phyloP scores from a whole-genome alignment of 768 basidiomycete species.

The Tricholoma matsutake region DNA sequence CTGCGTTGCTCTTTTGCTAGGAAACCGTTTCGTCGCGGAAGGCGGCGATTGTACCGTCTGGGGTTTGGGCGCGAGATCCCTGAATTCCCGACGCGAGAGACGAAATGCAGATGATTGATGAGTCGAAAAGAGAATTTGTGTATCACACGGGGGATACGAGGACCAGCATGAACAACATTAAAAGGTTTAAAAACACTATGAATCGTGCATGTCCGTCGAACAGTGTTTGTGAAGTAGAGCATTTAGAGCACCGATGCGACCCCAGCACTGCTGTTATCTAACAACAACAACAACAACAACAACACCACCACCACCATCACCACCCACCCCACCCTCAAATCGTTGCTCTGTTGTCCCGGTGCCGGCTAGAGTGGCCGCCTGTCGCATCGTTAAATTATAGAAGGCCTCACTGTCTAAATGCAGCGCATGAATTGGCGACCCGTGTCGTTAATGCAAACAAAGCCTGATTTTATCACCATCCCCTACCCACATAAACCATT shows the following conservation, averaged over 20 bases:
- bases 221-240: conserved; percentile 1
- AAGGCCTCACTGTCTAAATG: too few species aligned
- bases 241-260: conserved; percentile 2
- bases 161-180: background rate
- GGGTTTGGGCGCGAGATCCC: conserved; percentile 17
- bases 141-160: background rate
- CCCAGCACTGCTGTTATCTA: conserved; percentile 4
- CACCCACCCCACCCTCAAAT: too few species aligned
- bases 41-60: conserved; percentile 1
- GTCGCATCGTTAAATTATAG: too few species aligned
- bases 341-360: too few species aligned
- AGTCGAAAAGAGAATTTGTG: background rate
- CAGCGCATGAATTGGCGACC: too few species aligned
- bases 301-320: too few species aligned
- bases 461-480: too few species aligned
- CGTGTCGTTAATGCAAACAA: too few species aligned
- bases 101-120: background rate
- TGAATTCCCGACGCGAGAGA: conserved; percentile 11
- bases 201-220: background rate
- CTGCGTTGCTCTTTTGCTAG: conserved; percentile 49
- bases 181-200: background rate
- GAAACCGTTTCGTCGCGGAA: conserved; percentile 3
- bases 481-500: too few species aligned
- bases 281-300: too few species aligned
- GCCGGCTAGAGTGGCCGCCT: too few species aligned